Conservation (phyloP, 257 asterid genomes). For the Nicotiana undulata region DNA sequence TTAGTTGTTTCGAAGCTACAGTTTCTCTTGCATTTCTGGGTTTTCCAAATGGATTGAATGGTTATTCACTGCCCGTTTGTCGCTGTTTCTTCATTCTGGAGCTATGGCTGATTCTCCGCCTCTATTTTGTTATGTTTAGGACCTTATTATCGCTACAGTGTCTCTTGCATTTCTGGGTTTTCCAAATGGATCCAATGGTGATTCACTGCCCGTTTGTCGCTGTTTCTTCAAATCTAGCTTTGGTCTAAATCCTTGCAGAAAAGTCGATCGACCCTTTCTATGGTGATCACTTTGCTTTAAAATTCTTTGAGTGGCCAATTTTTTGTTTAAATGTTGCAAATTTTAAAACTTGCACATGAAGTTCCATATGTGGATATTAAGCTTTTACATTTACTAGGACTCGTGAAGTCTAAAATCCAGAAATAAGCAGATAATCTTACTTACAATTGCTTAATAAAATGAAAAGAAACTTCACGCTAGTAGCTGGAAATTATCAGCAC, state of each 20-base stretch:
- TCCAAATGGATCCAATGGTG: too few relatives aligned
- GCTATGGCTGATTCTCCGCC: too few relatives aligned
- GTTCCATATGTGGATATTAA: background rate
- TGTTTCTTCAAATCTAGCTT: background rate
- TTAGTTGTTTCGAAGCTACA: too few relatives aligned
- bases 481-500: background rate
- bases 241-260: background rate
- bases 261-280: background rate
- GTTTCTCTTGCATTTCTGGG: too few relatives aligned
- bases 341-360: background rate
- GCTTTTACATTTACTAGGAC: background rate
- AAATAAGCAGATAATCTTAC: background rate
- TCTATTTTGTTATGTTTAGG: too few relatives aligned
- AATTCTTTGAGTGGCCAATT: background rate
- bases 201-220: too few relatives aligned
- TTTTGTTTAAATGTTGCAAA: background rate
- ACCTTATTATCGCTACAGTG: too few relatives aligned
- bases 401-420: background rate
- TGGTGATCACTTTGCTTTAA: background rate
- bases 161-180: too few relatives aligned
- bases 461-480: background rate
- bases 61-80: too few relatives aligned
- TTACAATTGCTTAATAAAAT: too few relatives aligned
- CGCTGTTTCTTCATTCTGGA: too few relatives aligned
- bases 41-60: too few relatives aligned